phyloP scores from a whole-genome alignment of 2,329 filamentous ascomycete genomes.

The Aspergillus ochraceus region DNA sequence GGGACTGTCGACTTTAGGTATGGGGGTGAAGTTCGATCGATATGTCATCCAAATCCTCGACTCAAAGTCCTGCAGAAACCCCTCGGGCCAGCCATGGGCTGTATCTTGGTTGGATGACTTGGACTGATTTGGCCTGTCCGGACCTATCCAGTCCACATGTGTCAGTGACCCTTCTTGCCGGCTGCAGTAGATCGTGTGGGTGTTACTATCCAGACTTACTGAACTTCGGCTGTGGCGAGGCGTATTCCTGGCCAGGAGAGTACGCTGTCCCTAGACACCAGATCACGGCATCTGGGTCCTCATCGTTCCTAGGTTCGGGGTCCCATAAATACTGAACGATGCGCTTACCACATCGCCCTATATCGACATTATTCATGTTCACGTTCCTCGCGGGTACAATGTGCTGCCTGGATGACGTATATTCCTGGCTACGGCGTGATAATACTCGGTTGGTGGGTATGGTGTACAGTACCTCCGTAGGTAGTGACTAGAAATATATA shows the following conservation, averaged over 20 bases:
- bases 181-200: background rate
- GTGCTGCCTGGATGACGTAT: background rate
- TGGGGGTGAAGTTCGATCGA: conserved; percentile 78
- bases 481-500: background rate
- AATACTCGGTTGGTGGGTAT: background rate
- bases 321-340: conserved; percentile 93
- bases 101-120: conserved; percentile 6
- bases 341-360: conserved; percentile 75
- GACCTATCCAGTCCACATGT: background rate
- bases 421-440: background rate
- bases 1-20: conserved; percentile 74
- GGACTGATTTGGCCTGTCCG: conserved; percentile 1
- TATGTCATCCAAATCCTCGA: conserved; percentile 97
- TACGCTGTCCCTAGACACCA: conserved; percentile 78
- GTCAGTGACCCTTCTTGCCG: background rate
- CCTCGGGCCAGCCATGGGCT: conserved; percentile 70
- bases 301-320: conserved; percentile 79
- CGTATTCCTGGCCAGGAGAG: conserved; percentile 23
- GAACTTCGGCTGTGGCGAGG: background rate
- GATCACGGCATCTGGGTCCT: conserved; percentile 65
- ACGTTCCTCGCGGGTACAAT: background rate
- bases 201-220: conserved; percentile 7
- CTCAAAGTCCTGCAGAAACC: conserved; percentile 90
- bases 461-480: background rate
- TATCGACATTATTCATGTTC: conserved; percentile 66